Percentiles rank a stretch among this genome's conserved stretches.
Evolutionary conservation across 2,329 filamentous ascomycete species (phyloP).

Genomic region (Fusarium pseudocircinatum): DNA sequence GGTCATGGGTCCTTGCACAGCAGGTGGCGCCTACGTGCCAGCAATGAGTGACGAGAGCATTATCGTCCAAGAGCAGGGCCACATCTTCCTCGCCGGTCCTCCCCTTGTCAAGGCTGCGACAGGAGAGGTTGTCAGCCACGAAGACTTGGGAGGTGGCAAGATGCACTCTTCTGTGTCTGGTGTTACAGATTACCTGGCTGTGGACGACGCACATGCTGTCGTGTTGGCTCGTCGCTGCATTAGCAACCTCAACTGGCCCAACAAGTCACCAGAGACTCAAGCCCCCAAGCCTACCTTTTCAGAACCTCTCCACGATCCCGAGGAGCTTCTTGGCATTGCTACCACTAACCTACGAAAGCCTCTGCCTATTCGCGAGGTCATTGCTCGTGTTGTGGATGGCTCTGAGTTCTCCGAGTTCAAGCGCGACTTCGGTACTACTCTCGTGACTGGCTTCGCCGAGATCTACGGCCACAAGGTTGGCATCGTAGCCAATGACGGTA

Average conservation of each 20-base stretch:
- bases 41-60: conserved; percentile 98
- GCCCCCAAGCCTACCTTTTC: conserved; percentile 60
- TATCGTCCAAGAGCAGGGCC: conserved; percentile 94
- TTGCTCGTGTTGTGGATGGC: conserved; percentile 91
- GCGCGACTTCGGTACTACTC: conserved; percentile 84
- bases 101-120: conserved; percentile 96
- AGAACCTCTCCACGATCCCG: conserved; percentile 82
- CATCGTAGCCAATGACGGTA: conserved; percentile 95
- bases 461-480: conserved; percentile 93
- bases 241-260: conserved; percentile 89
- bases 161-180: conserved; percentile 92
- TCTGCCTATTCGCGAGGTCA: conserved; percentile 87
- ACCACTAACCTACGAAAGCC: conserved; percentile 89
- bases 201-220: conserved; percentile 92
- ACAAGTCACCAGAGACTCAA: conserved; percentile 51
- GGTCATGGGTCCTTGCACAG: conserved; percentile 97
- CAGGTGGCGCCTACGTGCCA: conserved; percentile 93
- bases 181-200: conserved; percentile 93
- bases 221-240: conserved; percentile 85
- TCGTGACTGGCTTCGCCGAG: conserved; percentile 89
- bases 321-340: conserved; percentile 87
- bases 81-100: conserved; percentile 95
- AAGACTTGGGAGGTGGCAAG: conserved; percentile 89
- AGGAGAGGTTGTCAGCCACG: conserved; percentile 88
- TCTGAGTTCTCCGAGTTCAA: conserved; percentile 96